A percentile compares a stretch with the other conserved stretches of the same genome.
phyloP scores from a whole-genome alignment of 257 asterid genomes.

The Solanum virginianum region DNA sequence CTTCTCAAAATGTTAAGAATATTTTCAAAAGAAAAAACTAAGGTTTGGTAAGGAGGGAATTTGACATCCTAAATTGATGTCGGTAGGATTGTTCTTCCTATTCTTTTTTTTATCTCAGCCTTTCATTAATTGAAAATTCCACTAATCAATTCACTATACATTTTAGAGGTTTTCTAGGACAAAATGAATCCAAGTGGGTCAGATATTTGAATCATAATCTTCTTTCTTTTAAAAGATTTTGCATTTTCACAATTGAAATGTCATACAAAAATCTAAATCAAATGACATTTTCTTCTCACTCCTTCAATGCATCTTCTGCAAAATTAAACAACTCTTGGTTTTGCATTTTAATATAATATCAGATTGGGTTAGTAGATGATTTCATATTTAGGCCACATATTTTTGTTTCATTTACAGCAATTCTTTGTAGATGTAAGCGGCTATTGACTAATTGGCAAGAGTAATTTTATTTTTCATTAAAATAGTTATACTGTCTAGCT shows the following conservation, averaged over 20 bases:
- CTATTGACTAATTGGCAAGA: no score
- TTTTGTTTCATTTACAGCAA: no score
- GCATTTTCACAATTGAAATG: background rate
- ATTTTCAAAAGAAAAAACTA: background rate
- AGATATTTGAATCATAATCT: background rate
- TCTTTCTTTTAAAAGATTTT: background rate
- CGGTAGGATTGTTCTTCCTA: background rate
- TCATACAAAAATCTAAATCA: background rate
- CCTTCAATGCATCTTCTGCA: background rate
- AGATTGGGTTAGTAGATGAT: no score
- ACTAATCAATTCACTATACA: background rate
- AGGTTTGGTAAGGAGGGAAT: background rate
- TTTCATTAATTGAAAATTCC: background rate
- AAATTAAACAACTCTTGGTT: background rate
- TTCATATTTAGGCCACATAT: no score
- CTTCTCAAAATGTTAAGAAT: background rate
- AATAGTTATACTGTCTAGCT: no score
- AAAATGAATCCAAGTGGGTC: background rate
- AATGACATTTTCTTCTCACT: background rate
- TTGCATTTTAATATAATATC: no score
- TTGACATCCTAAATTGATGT: background rate
- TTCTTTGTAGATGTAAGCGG: no score
- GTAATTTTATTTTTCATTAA: no score
- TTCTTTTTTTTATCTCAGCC: background rate
- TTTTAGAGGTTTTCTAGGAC: background rate